Evolutionary conservation across 1,139 yeast species (phyloP).

Genomic region (Sugiyamaella neomexicana): DNA sequence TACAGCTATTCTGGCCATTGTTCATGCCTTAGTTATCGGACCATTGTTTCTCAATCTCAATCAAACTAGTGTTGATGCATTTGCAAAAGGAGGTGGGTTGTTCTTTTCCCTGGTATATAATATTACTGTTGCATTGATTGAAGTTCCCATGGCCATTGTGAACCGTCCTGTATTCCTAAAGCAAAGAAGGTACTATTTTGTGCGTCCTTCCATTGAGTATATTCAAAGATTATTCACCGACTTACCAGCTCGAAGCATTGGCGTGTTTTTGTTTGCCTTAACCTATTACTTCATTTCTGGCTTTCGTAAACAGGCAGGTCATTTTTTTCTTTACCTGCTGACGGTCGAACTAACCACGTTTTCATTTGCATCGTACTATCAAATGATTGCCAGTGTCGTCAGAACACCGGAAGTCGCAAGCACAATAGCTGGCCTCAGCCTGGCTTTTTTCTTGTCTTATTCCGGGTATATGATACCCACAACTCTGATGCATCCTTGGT

Average conservation of each 20-base stretch:
- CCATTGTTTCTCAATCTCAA: constrained; percentile 56
- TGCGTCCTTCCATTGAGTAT: constrained; percentile 66
- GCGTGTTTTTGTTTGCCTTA: constrained; percentile 49
- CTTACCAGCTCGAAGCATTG: constrained; percentile 53
- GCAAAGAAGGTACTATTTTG: constrained; percentile 61
- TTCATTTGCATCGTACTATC: constrained; percentile 58
- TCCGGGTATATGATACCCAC: constrained; percentile 62
- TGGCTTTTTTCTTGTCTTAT: constrained; percentile 54
- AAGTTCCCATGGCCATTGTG: constrained; percentile 55
- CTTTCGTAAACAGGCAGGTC: constrained; percentile 58
- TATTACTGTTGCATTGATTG: constrained; percentile 58
- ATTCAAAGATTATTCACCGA: constrained; percentile 58
- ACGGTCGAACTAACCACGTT: constrained; percentile 50
- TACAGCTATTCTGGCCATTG: constrained; percentile 49
- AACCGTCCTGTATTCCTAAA: constrained; percentile 59
- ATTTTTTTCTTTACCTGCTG: constrained; percentile 58
- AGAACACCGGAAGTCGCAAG: constrained; percentile 58
- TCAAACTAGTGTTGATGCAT: constrained; percentile 51
- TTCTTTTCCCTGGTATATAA: constrained; percentile 57
- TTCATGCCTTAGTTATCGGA: constrained; percentile 54
- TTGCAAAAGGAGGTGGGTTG: constrained; percentile 55
- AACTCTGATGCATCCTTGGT: constrained; percentile 62
- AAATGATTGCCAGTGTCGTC: constrained; percentile 58
- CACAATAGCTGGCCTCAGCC: constrained; percentile 58
- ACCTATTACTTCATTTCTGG: constrained; percentile 59